Evolutionary conservation across 1,284 basidiomycete species (phyloP).

Genomic region (Ceratobasidium sp.): DNA sequence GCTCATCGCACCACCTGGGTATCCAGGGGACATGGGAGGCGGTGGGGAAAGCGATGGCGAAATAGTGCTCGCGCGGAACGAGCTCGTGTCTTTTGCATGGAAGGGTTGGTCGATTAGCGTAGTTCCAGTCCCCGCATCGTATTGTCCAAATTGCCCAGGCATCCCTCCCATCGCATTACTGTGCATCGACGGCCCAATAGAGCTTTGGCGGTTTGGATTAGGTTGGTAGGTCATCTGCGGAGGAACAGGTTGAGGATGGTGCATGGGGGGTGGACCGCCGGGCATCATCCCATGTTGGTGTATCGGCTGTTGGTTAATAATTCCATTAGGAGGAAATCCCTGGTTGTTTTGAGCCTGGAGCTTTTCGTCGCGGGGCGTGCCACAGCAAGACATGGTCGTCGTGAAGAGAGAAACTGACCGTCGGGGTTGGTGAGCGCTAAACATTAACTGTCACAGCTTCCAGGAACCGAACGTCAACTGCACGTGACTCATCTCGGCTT

Average conservation of each 20-base stretch:
- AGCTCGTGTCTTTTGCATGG: constrained; percentile 13
- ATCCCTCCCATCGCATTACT: background rate
- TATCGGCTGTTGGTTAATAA: constrained; percentile 20
- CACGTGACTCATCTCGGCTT: too few species aligned
- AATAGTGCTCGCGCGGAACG: constrained; percentile 18
- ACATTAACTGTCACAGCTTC: too few species aligned
- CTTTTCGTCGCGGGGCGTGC: constrained; percentile 2
- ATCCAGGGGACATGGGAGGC: constrained; percentile 2
- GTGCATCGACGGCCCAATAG: background rate
- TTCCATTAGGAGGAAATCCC: background rate
- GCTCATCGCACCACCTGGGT: constrained; percentile 1
- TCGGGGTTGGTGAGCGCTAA: too few species aligned
- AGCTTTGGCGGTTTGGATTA: constrained; percentile 16
- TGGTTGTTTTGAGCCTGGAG: constrained; percentile 8
- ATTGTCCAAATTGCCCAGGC: constrained; percentile 29
- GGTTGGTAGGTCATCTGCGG: constrained; percentile 11
- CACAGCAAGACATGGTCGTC: constrained; percentile 37
- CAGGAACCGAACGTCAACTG: too few species aligned
- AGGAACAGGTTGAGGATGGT: constrained; percentile 19
- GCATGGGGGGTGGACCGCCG: background rate
- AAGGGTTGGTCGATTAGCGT: constrained; percentile 12
- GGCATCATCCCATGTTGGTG: constrained; percentile 13
- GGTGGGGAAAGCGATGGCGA: constrained; percentile 3
- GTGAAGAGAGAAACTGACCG: background rate
- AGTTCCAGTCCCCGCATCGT: background rate